Conservation (phyloP, 495 filamentous ascomycete genomes). For the Lasiosphaeria ovina region DNA sequence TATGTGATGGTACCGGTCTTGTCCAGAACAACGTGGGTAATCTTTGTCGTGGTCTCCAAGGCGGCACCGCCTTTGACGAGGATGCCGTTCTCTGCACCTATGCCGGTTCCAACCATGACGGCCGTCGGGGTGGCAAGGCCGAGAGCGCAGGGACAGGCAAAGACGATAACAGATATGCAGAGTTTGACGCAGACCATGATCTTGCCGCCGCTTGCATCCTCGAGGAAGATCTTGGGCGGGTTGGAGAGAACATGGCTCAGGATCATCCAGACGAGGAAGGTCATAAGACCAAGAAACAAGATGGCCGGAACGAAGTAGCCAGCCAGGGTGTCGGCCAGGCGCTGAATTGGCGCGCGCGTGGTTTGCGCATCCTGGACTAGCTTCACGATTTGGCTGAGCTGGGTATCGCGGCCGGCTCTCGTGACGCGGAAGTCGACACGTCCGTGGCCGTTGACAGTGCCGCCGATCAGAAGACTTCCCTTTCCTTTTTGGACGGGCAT, state of each 20-base stretch:
- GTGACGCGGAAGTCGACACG: conserved; percentile 92
- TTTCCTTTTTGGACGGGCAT: conserved; percentile 87
- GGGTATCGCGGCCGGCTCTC: conserved; percentile 89
- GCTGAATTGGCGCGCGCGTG: conserved; percentile 89
- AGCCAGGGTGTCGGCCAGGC: conserved; percentile 85
- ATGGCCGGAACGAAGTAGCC: conserved; percentile 95
- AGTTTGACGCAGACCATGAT: conserved; percentile 97
- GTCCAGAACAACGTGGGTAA: conserved; percentile 95
- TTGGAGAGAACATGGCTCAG: conserved; percentile 77
- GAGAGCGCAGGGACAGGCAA: conserved; percentile 94
- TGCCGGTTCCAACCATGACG: conserved; percentile 97
- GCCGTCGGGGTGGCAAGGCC: conserved; percentile 93
- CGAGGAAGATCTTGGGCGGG: conserved; percentile 87
- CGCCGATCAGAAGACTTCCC: conserved; percentile 80
- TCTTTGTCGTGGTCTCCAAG: conserved; percentile 85
- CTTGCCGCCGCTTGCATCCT: conserved; percentile 75
- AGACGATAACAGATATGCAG: conserved; percentile 98
- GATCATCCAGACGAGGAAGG: conserved; percentile 92
- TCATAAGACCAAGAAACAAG: conserved; percentile 75
- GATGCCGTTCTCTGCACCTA: conserved; percentile 96
- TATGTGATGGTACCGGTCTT: conserved; percentile 97
- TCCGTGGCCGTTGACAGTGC: conserved; percentile 92
- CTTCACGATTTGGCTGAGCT: conserved; percentile 96
- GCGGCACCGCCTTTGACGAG: conserved; percentile 94
- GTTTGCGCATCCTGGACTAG: conserved; percentile 96